These are phyloP conservation scores for Trypanosoma brucei DNA, from an alignment of 208 protist species.

Conservation along the genomic window DNA sequence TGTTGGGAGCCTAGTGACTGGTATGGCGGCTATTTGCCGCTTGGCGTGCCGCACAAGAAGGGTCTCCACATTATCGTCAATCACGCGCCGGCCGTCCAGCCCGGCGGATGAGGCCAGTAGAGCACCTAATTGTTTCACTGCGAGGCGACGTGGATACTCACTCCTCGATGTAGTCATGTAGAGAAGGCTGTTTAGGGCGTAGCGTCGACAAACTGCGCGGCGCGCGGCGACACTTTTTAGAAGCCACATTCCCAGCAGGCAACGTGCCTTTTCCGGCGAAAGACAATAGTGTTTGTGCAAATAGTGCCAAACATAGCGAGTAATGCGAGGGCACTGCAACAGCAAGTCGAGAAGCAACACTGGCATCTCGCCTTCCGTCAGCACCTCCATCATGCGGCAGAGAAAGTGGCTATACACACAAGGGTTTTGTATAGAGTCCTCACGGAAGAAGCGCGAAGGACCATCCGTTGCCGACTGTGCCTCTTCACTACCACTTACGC, in stretches of 20 bases:
- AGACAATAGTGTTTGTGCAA: slow-evolving; percentile 64
- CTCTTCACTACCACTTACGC: neutral
- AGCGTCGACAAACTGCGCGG: slow-evolving; percentile 48
- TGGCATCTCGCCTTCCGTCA: slow-evolving; percentile 28
- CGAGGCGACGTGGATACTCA: slow-evolving; percentile 50
- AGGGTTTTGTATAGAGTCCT: slow-evolving; percentile 42
- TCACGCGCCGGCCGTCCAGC: slow-evolving; percentile 17
- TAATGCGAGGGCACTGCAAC: slow-evolving; percentile 61
- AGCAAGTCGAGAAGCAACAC: slow-evolving; percentile 53
- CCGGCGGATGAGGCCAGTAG: slow-evolving; percentile 25
- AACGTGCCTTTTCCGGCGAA: slow-evolving; percentile 44
- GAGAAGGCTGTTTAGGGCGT: slow-evolving; percentile 61
- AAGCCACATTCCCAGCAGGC: slow-evolving; percentile 52
- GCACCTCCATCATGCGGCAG: slow-evolving; percentile 52
- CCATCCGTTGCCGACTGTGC: slow-evolving; percentile 8
- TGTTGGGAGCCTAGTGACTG: slow-evolving; percentile 20
- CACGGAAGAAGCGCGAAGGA: slow-evolving; percentile 36
- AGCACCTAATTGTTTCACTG: slow-evolving; percentile 45
- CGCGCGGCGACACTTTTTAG: slow-evolving; percentile 44
- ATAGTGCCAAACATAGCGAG: slow-evolving; percentile 68
- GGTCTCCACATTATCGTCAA: slow-evolving; percentile 40
- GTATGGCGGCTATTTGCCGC: slow-evolving; percentile 56
- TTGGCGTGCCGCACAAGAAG: slow-evolving; percentile 65
- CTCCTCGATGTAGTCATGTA: slow-evolving; percentile 40
- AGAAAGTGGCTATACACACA: slow-evolving; percentile 76